These are phyloP conservation scores for Venturia carpophila DNA, from an alignment of 2,329 filamentous ascomycete genomes.

Conservation along the genomic window DNA sequence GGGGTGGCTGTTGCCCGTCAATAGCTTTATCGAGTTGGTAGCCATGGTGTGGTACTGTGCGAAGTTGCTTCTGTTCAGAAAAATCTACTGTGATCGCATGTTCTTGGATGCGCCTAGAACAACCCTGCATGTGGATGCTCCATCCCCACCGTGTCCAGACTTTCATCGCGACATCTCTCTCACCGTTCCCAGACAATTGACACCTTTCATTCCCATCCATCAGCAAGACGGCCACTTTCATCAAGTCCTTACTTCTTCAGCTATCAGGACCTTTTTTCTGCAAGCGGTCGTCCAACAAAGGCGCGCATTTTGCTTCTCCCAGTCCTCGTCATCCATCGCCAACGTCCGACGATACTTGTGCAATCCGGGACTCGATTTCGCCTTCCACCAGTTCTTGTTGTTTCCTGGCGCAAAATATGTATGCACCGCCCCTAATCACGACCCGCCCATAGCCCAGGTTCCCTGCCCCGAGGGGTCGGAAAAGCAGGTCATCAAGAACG, in stretches of 20 bases:
- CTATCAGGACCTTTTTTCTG: background rate
- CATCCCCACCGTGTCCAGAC: no score
- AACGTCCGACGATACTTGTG: background rate
- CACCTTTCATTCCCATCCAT: background rate
- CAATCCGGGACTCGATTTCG: background rate
- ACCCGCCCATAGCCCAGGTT: background rate
- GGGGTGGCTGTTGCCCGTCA: conserved; percentile 69
- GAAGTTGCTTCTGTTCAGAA: background rate
- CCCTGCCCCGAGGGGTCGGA: background rate
- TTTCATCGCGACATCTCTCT: no score
- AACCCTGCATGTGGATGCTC: no score
- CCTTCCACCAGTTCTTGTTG: background rate
- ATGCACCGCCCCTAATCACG: background rate
- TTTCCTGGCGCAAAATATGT: background rate
- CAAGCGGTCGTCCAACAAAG: background rate
- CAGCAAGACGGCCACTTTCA: background rate
- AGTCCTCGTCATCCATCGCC: background rate
- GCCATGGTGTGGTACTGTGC: conserved; percentile 43
- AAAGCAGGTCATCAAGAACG: background rate
- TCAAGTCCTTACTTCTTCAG: background rate
- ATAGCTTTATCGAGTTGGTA: conserved; percentile 65
- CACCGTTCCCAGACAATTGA: no score
- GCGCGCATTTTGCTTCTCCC: background rate
- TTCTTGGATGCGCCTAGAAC: background rate
- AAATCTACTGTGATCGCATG: background rate